A percentile compares a stretch with the other conserved stretches of the same genome.
Evolutionary conservation across 2,329 filamentous ascomycete species (phyloP).

Genomic region (Alternaria dauci): DNA sequence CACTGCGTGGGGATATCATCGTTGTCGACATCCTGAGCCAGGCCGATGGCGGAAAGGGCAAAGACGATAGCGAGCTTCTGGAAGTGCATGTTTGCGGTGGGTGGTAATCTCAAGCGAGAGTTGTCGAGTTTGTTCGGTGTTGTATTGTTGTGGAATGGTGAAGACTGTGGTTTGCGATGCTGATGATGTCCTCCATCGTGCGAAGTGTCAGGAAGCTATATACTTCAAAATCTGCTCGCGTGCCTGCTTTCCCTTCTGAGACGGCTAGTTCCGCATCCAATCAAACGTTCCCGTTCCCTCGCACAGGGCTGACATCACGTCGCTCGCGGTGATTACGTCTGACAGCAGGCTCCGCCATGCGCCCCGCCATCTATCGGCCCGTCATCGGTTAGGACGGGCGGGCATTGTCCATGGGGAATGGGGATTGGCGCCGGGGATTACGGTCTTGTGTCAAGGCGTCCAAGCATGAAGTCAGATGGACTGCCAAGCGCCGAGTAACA

Average conservation of each 20-base stretch:
- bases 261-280: not conserved
- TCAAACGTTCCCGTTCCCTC: not conserved
- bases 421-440: not conserved
- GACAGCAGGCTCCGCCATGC: not conserved
- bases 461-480: not conserved
- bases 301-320: not conserved
- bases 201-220: not conserved
- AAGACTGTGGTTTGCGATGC: not conserved
- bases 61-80: conserved; percentile 11
- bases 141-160: not conserved
- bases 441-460: not conserved
- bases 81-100: conserved; percentile 6
- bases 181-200: not conserved
- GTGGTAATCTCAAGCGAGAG: not conserved
- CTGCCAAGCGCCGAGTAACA: not conserved
- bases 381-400: not conserved
- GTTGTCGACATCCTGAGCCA: conserved; percentile 7
- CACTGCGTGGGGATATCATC: conserved; percentile 8
- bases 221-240: not conserved
- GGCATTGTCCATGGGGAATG: conserved; percentile 1
- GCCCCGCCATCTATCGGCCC: conserved; percentile 9
- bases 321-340: conserved; percentile 8
- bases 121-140: not conserved
- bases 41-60: conserved; percentile 4
- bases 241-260: conserved; percentile 10